Percentiles rank a stretch among this genome's conserved stretches.
These are phyloP conservation scores for Boletus insuetus DNA, from an alignment of 768 basidiomycete species.

Conservation along the genomic window DNA sequence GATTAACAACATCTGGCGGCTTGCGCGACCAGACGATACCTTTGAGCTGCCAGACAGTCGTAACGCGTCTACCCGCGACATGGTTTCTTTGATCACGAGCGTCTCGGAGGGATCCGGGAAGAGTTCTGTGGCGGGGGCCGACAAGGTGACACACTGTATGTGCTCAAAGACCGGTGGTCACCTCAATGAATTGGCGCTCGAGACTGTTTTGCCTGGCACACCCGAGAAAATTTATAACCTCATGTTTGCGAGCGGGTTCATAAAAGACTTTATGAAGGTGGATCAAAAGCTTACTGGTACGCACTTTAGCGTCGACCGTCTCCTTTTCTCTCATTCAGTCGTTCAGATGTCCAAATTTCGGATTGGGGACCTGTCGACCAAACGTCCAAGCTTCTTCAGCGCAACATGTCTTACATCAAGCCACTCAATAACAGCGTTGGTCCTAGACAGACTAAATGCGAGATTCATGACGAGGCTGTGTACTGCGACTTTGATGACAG, in stretches of 20 bases:
- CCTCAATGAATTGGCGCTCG: slow-evolving; percentile 70
- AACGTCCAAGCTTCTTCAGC: slow-evolving; percentile 66
- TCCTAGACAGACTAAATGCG: slow-evolving; percentile 94
- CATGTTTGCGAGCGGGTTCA: slow-evolving; percentile 94
- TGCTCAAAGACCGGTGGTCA: slow-evolving; percentile 74
- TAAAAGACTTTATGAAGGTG: slow-evolving; percentile 89
- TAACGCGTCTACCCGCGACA: slow-evolving; percentile 16
- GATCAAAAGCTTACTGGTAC: slow-evolving; percentile 86
- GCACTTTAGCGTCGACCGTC: slow-evolving; percentile 20
- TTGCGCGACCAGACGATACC: slow-evolving; percentile 68
- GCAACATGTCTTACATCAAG: slow-evolving; percentile 97
- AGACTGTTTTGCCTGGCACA: slow-evolving; percentile 78
- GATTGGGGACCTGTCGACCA: slow-evolving; percentile 81
- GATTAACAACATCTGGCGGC: slow-evolving; percentile 92
- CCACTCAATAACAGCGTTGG: slow-evolving; percentile 85
- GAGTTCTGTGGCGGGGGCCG: slow-evolving; percentile 13
- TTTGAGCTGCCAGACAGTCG: slow-evolving; percentile 27
- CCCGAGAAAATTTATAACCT: slow-evolving; percentile 95
- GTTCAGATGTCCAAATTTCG: slow-evolving; percentile 86
- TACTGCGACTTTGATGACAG: slow-evolving; percentile 83
- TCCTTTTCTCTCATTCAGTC: neutral
- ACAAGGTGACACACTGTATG: slow-evolving; percentile 66
- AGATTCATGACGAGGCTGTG: slow-evolving; percentile 83
- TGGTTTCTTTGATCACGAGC: slow-evolving; percentile 15
- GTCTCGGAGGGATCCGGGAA: slow-evolving; percentile 16